Base-by-base conservation (phyloP, 768 basidiomycete genomes). In the Boletus rubroflammeus region DNA sequence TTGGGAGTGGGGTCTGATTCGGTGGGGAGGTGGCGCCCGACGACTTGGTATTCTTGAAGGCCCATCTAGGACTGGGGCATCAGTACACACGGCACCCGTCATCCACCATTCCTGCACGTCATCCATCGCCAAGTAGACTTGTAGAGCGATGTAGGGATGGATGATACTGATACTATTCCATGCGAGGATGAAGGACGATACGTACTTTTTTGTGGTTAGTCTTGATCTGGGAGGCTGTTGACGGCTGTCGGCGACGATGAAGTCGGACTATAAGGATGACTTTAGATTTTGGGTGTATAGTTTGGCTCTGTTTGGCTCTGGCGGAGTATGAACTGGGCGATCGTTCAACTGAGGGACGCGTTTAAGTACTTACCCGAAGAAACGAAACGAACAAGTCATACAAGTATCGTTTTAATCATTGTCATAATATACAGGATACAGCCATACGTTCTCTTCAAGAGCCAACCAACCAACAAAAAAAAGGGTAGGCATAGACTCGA, bases 1-100 rank as follows among this genome's bases (percentile, higher is more conserved):
- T 98, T 98, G 57, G 97, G 97, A 57, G 82, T 90, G 52, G 93
- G 92, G 62, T 97, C 91, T 60, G 81, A 72, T 78, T 93, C 93
- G 51, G 93, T 94, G 69, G 97, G 96, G 66, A 98, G 79, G 74
- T 97, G 95, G 71, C 96, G 93, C 62, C 97, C 97, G 63, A 99
- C 88, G 74, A 98, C 90, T 77, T 97, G 94, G 81, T 80, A 98
- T 83, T 99, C 96, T 67, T 81, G 79, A 70, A 92, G 78, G 74
- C 81, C 80, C 89, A 90, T 90, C 81, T 84, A 56, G 31, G 11
- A 39, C n/a, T 14, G 3, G n/a, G n/a, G n/a, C 8, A 11, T 47
- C n/a, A 65, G 62, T 10, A 59, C 57, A 25, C 60, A 36, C 1
- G n/a, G n/a, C n/a, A n/a, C n/a, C n/a, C n/a, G n/a, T n/a, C 56